phyloP scores from a whole-genome alignment of 345 rosid species.

The Ceriops tagal region DNA sequence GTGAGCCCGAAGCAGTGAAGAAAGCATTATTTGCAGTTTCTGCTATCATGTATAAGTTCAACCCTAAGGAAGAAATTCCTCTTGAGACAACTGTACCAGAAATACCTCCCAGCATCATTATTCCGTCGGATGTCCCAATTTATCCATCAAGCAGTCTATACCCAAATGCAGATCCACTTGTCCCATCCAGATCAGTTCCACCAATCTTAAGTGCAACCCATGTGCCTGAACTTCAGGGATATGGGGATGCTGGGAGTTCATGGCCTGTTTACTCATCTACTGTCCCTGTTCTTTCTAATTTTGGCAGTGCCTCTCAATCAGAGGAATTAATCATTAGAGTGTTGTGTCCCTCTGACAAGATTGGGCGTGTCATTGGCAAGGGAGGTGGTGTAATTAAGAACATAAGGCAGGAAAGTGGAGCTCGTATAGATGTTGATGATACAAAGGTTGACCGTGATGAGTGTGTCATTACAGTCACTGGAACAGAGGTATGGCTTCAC shows the following conservation, averaged over 20 bases:
- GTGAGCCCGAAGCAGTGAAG: conserved; percentile 73
- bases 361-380: conserved; percentile 96
- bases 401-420: conserved; percentile 88
- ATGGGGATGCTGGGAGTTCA: conserved; percentile 54
- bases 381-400: conserved; percentile 87
- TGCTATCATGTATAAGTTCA: conserved; percentile 81
- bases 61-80: conserved; percentile 82
- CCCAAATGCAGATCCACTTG: conserved; percentile 54
- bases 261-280: conserved; percentile 74
- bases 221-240: conserved; percentile 63
- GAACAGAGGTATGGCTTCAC: conserved; percentile 51
- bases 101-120: conserved; percentile 65
- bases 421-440: conserved; percentile 85
- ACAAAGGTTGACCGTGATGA: conserved; percentile 58
- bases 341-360: conserved; percentile 70
- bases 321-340: conserved; percentile 68
- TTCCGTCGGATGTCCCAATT: conserved; percentile 81
- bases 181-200: conserved; percentile 59
- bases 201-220: conserved; percentile 57
- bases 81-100: conserved; percentile 70
- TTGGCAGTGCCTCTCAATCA: conserved; percentile 46
- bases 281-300: conserved; percentile 61
- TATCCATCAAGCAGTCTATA: conserved; percentile 71
- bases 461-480: conserved; percentile 61
- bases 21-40: conserved; percentile 83